These are phyloP conservation scores for Letharia columbiana DNA, from an alignment of 495 filamentous ascomycete genomes.

Conservation along the genomic window DNA sequence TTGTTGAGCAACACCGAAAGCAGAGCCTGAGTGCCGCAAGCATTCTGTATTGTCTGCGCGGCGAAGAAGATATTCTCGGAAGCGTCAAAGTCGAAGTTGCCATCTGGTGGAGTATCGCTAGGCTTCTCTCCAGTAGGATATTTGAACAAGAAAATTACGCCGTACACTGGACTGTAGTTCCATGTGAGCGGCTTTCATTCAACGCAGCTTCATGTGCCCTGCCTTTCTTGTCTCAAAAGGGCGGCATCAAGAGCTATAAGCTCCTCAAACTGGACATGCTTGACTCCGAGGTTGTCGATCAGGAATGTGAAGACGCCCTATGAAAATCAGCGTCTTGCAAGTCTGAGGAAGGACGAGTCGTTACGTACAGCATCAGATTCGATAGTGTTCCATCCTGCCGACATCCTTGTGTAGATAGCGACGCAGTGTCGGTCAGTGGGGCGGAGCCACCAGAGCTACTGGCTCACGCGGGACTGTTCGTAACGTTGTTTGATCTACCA, in stretches of 20 bases:
- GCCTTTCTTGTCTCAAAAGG: conserved; percentile 61
- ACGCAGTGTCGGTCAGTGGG: not conserved
- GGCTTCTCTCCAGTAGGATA: conserved; percentile 67
- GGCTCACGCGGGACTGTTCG: too few relatives aligned
- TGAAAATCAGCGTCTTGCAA: conserved; percentile 14
- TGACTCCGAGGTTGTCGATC: conserved; percentile 80
- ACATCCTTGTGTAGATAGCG: conserved; percentile 13
- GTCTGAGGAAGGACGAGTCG: not conserved
- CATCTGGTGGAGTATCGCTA: conserved; percentile 59
- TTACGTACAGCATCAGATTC: conserved; percentile 63
- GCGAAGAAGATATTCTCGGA: conserved; percentile 84
- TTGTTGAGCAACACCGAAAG: conserved; percentile 90
- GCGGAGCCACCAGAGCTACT: conserved; percentile 2
- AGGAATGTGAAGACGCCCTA: conserved; percentile 97
- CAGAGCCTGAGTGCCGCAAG: conserved; percentile 94
- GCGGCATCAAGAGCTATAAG: conserved; percentile 82
- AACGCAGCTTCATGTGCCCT: conserved; percentile 10
- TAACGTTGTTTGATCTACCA: too few relatives aligned
- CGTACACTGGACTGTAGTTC: conserved; percentile 64
- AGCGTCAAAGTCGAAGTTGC: conserved; percentile 66
- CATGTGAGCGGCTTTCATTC: not conserved
- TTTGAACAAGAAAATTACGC: conserved; percentile 99
- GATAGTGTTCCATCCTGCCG: conserved; percentile 62
- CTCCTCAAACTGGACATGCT: conserved; percentile 95
- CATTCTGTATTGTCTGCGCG: conserved; percentile 96